Evolutionary conservation across 2,329 filamentous ascomycete species (phyloP).

Genomic region (Fusarium sp.): DNA sequence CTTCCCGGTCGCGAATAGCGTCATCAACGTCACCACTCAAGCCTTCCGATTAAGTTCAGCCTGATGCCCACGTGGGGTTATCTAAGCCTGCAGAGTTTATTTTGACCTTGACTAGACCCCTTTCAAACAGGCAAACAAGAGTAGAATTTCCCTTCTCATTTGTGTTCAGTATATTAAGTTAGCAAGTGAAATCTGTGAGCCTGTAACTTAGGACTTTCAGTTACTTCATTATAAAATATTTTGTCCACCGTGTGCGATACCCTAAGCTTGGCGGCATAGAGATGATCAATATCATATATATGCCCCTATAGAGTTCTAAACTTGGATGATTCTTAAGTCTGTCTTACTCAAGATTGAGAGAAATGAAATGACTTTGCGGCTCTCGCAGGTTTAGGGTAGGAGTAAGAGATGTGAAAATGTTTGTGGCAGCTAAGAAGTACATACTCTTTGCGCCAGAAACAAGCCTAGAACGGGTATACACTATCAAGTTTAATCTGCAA

Average conservation of each 20-base stretch:
- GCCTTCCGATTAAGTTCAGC: not conserved
- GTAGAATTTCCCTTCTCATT: not conserved
- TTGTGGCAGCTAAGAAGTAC: not conserved
- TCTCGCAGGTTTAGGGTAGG: not conserved
- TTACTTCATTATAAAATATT: not conserved
- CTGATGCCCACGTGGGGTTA: not conserved
- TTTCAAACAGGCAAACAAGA: not conserved
- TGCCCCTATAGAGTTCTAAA: not conserved
- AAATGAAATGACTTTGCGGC: accelerated
- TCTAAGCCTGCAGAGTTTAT: not conserved
- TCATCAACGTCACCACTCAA: not conserved
- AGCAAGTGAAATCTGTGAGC: no score
- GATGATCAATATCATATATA: not conserved
- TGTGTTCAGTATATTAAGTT: not conserved
- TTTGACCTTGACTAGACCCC: not conserved
- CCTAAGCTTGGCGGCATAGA: accelerated
- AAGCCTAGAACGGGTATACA: accelerated
- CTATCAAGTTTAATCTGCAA: not conserved
- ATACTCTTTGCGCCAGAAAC: accelerated
- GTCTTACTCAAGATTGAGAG: not conserved
- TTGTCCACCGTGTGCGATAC: not conserved
- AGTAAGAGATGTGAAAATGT: not conserved
- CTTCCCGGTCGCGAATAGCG: not conserved
- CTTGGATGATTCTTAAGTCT: not conserved
- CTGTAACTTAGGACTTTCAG: no score